phyloP scores from a whole-genome alignment of 805 yeast genomes.

The Kockiozyma suomiensis region DNA sequence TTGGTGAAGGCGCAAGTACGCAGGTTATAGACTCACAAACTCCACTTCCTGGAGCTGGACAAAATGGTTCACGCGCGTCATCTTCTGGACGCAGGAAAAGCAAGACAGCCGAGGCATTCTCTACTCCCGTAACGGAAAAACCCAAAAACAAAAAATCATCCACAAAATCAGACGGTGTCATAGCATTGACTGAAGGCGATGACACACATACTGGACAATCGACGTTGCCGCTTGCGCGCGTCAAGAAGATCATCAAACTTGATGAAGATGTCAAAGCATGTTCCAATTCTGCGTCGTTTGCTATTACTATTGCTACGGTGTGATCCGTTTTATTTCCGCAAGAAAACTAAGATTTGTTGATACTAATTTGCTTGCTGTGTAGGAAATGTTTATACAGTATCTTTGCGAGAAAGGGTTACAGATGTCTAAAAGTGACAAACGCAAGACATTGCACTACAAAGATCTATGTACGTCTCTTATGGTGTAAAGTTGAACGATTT shows the following conservation, averaged over 20 bases:
- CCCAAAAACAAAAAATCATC: neutral
- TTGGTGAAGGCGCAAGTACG: no score
- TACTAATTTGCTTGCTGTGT: neutral
- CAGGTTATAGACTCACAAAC: no score
- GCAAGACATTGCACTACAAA: conserved; percentile 35
- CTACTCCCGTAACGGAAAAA: neutral
- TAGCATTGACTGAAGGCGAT: no score
- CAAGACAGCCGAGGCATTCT: no score
- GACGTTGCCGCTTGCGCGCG: conserved; percentile 35
- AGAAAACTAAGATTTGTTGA: neutral
- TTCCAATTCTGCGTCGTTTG: conserved; percentile 36
- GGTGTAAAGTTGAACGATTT: neutral
- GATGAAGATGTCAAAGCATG: conserved; percentile 36
- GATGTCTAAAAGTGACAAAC: conserved; percentile 32
- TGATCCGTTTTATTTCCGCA: neutral
- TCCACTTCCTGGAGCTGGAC: neutral
- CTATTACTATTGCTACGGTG: conserved; percentile 37
- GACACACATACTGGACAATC: conserved; percentile 18
- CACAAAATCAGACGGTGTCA: neutral
- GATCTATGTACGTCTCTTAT: conserved; percentile 25
- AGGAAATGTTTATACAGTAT: conserved; percentile 36
- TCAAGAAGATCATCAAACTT: conserved; percentile 34
- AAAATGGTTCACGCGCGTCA: neutral
- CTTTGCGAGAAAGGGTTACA: conserved; percentile 32
- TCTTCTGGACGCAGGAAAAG: conserved; percentile 2